Base-by-base conservation (phyloP, 495 filamentous ascomycete species). In the Penicillium atrosanguineum region DNA sequence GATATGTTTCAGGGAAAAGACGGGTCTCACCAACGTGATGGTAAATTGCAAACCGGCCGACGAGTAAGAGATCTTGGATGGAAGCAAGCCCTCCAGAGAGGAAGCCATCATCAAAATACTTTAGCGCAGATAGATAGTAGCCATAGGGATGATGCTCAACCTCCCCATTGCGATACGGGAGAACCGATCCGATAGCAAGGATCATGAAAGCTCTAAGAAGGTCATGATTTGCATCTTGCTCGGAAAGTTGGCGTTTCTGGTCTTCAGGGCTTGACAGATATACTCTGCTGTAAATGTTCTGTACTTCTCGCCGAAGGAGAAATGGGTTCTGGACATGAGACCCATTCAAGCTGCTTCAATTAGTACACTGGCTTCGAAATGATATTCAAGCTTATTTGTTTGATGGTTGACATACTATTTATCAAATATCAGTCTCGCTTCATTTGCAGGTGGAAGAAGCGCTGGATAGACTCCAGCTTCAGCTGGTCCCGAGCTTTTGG, bases 11-110 rank as follows among this genome's bases (percentile, higher is more conserved):
- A 49, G 52, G 31, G n/a, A 19, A 0, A 57, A 15, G 29, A 8
- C n/a, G 41, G n/a, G 14, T 4, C 37, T 29, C 43, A 63, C 65
- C 65, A 23, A 69, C 61, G 16, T 69, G 62, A 54, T 65, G 53
- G 37, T 69, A 69, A 15, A 69, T 69, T 12, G 59, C 65, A 56
- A 69, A 69, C 19, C 65, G 25, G 6, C 55, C 57, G 16, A 69
- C 44, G 4, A 69, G 46, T 0, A 69, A 28, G 1, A 69, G 53
- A 50, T 69, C 65, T 50, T 69, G 65, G 8, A 69, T 65, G 5
- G 65, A 69, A 8, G 44, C 43, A n/a, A 69, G 23, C 6, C 60
- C 65, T 38, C 52, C 54, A 0, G 65, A 59, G 11, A 69, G 54
- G 6, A 62, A 31, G 2, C 41, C 34, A 9, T 56, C 45, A 25